Evolutionary conservation across 495 filamentous ascomycete genomes (phyloP).

Genomic region (Podospora pseudocomata): DNA sequence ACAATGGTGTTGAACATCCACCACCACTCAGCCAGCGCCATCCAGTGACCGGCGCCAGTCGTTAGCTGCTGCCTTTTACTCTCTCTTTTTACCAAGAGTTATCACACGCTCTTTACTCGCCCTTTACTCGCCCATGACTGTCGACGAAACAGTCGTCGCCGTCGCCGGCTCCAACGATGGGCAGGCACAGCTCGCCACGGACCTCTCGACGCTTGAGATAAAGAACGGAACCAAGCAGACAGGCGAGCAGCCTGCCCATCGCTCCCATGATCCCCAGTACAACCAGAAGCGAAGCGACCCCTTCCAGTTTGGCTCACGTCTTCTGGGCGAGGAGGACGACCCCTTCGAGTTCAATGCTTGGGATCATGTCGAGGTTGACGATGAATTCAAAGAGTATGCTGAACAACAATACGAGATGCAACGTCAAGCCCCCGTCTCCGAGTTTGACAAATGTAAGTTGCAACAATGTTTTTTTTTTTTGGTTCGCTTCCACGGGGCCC

Average conservation of each 20-base stretch:
- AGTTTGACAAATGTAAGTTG: slow-evolving; percentile 71
- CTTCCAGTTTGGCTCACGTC: slow-evolving; percentile 91
- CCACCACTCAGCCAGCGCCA: slow-evolving; percentile 23
- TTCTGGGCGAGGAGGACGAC: slow-evolving; percentile 74
- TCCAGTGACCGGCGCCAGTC: slow-evolving; percentile 27
- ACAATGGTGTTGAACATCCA: slow-evolving; percentile 9
- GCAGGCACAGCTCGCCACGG: slow-evolving; percentile 28
- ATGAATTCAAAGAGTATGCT: slow-evolving; percentile 76
- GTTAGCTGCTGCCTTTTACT: slow-evolving; percentile 27
- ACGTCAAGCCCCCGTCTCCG: slow-evolving; percentile 73
- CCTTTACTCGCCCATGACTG: slow-evolving; percentile 21
- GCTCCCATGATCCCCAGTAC: slow-evolving; percentile 53
- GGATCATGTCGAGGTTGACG: slow-evolving; percentile 92
- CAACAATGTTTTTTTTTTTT: slow-evolving; percentile 10
- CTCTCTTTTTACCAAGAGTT: slow-evolving; percentile 9
- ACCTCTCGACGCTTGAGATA: slow-evolving; percentile 32
- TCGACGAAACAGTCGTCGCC: slow-evolving; percentile 15
- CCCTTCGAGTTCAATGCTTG: slow-evolving; percentile 96
- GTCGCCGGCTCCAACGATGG: slow-evolving; percentile 10
- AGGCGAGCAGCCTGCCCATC: slow-evolving; percentile 40
- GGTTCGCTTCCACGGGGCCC: background rate
- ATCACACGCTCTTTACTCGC: background rate
- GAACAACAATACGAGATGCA: slow-evolving; percentile 78
- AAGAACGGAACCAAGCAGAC: slow-evolving; percentile 10
- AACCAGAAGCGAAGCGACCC: slow-evolving; percentile 82